These are phyloP conservation scores for Penicillium sp. DNA, from an alignment of 2,329 filamentous ascomycete genomes.

Conservation along the genomic window DNA sequence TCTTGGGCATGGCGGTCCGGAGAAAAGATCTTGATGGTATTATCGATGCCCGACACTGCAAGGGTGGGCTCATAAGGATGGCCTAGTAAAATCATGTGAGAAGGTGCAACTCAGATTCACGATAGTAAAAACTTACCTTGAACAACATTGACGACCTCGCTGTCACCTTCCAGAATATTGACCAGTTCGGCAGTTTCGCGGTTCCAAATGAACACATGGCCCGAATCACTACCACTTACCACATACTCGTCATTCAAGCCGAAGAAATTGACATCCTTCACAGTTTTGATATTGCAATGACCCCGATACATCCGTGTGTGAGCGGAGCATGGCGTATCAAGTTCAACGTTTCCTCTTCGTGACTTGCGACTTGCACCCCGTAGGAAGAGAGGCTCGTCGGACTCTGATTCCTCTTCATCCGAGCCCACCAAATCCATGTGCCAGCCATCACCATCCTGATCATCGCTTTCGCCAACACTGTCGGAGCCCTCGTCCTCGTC, in stretches of 20 bases:
- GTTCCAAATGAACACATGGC: conserved; percentile 69
- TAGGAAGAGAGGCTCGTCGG: not conserved
- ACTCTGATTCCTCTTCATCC: not conserved
- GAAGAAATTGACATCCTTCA: conserved; percentile 69
- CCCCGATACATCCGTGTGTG: conserved; percentile 60
- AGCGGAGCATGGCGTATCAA: conserved; percentile 53
- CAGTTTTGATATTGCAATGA: conserved; percentile 65
- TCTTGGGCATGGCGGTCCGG: conserved; percentile 58
- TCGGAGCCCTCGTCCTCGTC: conserved; percentile 25
- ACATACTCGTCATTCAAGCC: conserved; percentile 67
- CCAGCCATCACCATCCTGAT: conserved; percentile 32
- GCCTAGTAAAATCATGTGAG: conserved; percentile 36
- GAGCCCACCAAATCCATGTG: conserved; percentile 34
- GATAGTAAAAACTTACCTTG: conserved; percentile 47
- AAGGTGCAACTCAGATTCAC: not conserved
- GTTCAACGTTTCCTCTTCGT: conserved; percentile 46
- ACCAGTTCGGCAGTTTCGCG: conserved; percentile 59
- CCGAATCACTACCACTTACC: conserved; percentile 64
- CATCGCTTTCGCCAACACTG: conserved; percentile 30
- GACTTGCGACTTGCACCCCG: not conserved
- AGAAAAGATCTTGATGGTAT: conserved; percentile 68
- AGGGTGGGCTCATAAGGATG: conserved; percentile 67
- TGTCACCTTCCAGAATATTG: conserved; percentile 65
- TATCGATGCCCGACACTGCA: conserved; percentile 65
- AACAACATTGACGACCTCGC: conserved; percentile 68